Evolutionary conservation across 371 early-diverging fungal genomes (phyloP).

Genomic region (Haplosporangium sp.): DNA sequence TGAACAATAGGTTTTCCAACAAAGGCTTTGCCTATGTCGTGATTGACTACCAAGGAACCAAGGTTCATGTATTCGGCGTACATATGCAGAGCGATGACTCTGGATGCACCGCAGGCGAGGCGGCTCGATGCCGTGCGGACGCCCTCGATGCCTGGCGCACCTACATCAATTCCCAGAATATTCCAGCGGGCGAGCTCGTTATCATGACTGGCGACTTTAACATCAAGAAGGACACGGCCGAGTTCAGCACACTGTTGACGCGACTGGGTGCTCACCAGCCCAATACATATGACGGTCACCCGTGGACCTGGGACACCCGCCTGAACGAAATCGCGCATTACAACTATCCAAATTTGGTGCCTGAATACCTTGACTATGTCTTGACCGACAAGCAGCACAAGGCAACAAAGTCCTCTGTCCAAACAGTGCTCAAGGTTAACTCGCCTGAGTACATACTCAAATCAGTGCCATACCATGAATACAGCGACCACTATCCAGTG

Average conservation of each 20-base stretch:
- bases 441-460: conserved; percentile 33
- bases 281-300: conserved; percentile 16
- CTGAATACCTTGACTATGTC: conserved; percentile 48
- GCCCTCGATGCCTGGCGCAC: conserved; percentile 25
- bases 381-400: conserved; percentile 35
- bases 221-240: conserved; percentile 21
- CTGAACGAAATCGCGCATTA: conserved; percentile 46
- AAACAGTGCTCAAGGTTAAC: conserved; percentile 23
- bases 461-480: conserved; percentile 31
- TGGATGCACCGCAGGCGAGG: conserved; percentile 22
- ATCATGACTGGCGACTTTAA: conserved; percentile 52
- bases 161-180: conserved; percentile 39
- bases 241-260: conserved; percentile 33
- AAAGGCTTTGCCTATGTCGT: conserved; percentile 49
- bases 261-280: conserved; percentile 23
- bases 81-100: conserved; percentile 43
- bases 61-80: conserved; percentile 46
- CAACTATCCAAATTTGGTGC: conserved; percentile 35
- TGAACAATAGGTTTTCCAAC: conserved; percentile 29
- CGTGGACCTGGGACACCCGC: conserved; percentile 42
- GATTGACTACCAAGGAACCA: conserved; percentile 32
- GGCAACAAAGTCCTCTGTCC: conserved; percentile 20
- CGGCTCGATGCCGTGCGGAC: conserved; percentile 19
- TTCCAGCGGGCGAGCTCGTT: conserved; percentile 44
- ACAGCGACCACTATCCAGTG: conserved; percentile 53